A percentile compares a stretch with the other conserved stretches of the same genome.
Conservation (phyloP, 345 rosid genomes). For the Nasturtium officinale region DNA sequence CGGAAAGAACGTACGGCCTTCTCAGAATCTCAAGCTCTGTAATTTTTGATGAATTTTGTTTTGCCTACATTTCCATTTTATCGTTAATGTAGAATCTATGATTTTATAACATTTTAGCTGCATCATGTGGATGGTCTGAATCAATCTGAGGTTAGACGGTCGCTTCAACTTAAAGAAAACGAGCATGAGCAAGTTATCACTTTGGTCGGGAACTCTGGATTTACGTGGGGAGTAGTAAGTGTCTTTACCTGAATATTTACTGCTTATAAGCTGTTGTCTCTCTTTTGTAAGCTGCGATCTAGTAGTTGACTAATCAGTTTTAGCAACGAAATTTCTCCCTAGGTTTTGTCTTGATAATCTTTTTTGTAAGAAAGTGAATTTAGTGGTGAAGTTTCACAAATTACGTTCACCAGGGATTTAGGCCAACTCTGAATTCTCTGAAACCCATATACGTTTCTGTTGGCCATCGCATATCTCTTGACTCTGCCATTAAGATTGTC, state of each 20-base stretch:
- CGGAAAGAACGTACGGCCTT: constrained; percentile 69
- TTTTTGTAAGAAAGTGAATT: constrained; percentile 18
- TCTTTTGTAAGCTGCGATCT: background rate
- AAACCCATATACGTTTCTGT: constrained; percentile 80
- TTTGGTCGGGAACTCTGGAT: constrained; percentile 75
- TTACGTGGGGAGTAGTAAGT: constrained; percentile 75
- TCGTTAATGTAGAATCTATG: background rate
- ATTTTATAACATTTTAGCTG: constrained; percentile 53
- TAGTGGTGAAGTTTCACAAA: background rate
- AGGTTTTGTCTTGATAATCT: constrained; percentile 3
- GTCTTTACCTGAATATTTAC: constrained; percentile 23
- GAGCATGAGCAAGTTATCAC: constrained; percentile 46
- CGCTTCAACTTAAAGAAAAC: constrained; percentile 56
- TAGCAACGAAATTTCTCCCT: background rate
- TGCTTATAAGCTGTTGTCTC: background rate
- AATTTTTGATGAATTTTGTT: background rate
- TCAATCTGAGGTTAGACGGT: constrained; percentile 56
- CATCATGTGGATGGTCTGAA: constrained; percentile 89
- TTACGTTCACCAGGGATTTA: constrained; percentile 56
- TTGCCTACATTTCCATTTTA: constrained; percentile 19
- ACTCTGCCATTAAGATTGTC: constrained; percentile 56
- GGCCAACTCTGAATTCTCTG: constrained; percentile 54
- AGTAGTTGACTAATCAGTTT: background rate
- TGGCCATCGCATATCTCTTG: constrained; percentile 82
- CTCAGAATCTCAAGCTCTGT: background rate